Base-by-base conservation (phyloP, 1,284 basidiomycete genomes). In the Ustilago cynodontis region DNA sequence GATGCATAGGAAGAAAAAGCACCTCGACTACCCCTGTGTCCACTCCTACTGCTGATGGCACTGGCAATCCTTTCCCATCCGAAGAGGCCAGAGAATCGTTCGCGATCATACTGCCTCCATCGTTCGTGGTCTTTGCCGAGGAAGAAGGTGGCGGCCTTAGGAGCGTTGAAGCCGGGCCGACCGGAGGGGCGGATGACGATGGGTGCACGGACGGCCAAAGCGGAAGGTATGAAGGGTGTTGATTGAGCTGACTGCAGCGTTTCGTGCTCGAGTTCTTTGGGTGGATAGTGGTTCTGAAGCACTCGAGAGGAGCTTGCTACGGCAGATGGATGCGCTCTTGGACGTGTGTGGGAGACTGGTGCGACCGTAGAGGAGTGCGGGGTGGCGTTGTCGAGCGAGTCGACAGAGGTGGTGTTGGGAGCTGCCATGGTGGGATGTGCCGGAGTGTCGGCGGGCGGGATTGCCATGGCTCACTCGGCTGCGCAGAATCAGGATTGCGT, bases 71-170 rank as follows among this genome's bases (percentile, higher is more conserved):
- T 54, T 31, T 68, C 69, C 73, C 73, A 76, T 28, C 65, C 60
- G 18, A 76, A 67, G 29, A 68, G 50, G 29, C 69, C 66, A 6
- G 67, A 68, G 63, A 78, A 73, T 22, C 65, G 65, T 37, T 81
- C 80, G 22, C 66, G 59, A 26, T 80, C 78, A 35, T 80, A 74
- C 11, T 61, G 70, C 11, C 78, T 73, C 83, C 83, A 85, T 60
- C 83, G 77, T 59, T 85, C 83, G 66, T 80, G 68, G 33, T 85
- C 83, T 52, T 82, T 83, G 24, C 83, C 83, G 7, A 85, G 69
- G 51, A 83, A 83, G 47, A 85, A 67, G 8, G 82, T 82, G 43
- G 81, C 77, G 0, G 76, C 79, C 39, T 77, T 80, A 3, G 71
- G 71, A 7, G 71, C 71, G 20, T 49, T 75, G 60, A 71, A 70